phyloP scores from a whole-genome alignment of 2,329 filamentous ascomycete genomes.

The Colletotrichum orchidophilum region DNA sequence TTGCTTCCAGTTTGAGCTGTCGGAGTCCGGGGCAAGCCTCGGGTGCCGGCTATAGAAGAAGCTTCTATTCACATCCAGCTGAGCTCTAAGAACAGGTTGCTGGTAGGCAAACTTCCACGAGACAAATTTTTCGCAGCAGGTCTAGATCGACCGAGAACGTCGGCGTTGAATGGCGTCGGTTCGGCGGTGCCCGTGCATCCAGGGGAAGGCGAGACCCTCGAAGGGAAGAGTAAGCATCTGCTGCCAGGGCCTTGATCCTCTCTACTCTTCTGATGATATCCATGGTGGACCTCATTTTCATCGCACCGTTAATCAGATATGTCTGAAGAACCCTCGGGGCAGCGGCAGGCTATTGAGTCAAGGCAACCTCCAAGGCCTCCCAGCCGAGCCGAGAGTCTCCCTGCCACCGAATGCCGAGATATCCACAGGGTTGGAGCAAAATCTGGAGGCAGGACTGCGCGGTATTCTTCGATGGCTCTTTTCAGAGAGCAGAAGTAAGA shows the following conservation, averaged over 20 bases:
- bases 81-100: conserved; percentile 39
- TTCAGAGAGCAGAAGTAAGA: not conserved
- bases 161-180: conserved; percentile 42
- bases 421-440: conserved; percentile 36
- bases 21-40: conserved; percentile 21
- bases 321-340: conserved; percentile 38
- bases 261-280: conserved; percentile 38
- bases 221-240: conserved; percentile 33
- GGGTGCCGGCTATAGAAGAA: conserved; percentile 41
- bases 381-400: conserved; percentile 31
- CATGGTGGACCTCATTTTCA: conserved; percentile 39
- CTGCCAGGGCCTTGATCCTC: conserved; percentile 35
- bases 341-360: conserved; percentile 38
- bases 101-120: not conserved
- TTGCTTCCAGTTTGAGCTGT: conserved; percentile 39
- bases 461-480: not conserved
- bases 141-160: conserved; percentile 40
- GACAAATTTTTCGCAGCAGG: conserved; percentile 31
- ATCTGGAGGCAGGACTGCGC: not conserved
- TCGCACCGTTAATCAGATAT: conserved; percentile 40
- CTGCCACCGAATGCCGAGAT: conserved; percentile 37
- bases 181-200: conserved; percentile 38
- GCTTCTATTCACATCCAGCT: conserved; percentile 41
- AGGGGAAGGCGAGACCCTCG: conserved; percentile 28
- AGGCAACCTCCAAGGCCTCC: conserved; percentile 35